A percentile compares a stretch with the other conserved stretches of the same genome.
These are phyloP conservation scores for Cudoniella acicularis DNA, from an alignment of 495 filamentous ascomycete species.

Conservation along the genomic window DNA sequence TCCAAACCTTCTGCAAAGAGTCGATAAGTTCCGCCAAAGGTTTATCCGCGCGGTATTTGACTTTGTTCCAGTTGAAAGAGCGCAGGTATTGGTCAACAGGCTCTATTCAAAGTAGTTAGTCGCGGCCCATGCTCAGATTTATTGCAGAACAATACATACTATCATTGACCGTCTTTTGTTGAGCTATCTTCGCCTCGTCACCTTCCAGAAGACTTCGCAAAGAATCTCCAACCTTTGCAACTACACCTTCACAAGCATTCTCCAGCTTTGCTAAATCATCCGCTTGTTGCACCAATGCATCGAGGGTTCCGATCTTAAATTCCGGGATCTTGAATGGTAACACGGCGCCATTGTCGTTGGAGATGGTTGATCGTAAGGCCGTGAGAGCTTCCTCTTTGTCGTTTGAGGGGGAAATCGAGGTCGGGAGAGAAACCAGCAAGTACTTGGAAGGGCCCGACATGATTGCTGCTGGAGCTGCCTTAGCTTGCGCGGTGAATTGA, in stretches of 20 bases:
- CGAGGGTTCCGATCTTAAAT: conserved; percentile 96
- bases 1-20: conserved; percentile 71
- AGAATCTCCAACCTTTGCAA: conserved; percentile 83
- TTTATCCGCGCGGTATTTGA: conserved; percentile 91
- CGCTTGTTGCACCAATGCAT: conserved; percentile 93
- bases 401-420: conserved; percentile 66
- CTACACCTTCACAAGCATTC: conserved; percentile 71
- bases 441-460: conserved; percentile 53
- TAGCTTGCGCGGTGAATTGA: neutral
- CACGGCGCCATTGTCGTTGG: conserved; percentile 70
- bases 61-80: conserved; percentile 91
- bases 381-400: conserved; percentile 78
- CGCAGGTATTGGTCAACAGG: conserved; percentile 90
- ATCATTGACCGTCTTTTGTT: conserved; percentile 94
- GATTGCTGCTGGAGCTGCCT: conserved; percentile 2
- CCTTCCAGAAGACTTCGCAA: conserved; percentile 74
- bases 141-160: conserved; percentile 52
- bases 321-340: conserved; percentile 79
- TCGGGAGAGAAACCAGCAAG: conserved; percentile 71
- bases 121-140: neutral
- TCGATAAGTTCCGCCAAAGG: conserved; percentile 81
- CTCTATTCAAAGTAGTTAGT: conserved; percentile 46
- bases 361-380: conserved; percentile 65
- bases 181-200: conserved; percentile 73
- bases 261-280: conserved; percentile 92